phyloP scores from a whole-genome alignment of 768 basidiomycete species.

The Leccinum ochraceum region DNA sequence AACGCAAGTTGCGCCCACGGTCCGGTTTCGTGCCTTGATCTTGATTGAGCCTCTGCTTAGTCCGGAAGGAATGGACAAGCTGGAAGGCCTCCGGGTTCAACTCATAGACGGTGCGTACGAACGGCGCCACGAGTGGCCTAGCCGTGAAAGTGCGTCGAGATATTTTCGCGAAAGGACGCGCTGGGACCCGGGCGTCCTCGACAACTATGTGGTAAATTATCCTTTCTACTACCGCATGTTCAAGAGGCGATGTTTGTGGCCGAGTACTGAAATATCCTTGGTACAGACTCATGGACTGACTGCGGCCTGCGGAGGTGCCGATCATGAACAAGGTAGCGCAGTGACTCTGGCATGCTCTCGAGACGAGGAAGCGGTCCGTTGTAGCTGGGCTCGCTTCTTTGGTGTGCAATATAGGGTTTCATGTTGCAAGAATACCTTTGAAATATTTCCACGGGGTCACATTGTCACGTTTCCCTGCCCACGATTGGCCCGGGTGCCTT shows the following conservation, averaged over 20 bases:
- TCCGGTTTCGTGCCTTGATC: constrained; percentile 53
- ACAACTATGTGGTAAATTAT: constrained; percentile 52
- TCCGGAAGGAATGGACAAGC: constrained; percentile 44
- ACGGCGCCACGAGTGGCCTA: constrained; percentile 54
- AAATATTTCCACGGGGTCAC: constrained; percentile 55
- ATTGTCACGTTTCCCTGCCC: constrained; percentile 71
- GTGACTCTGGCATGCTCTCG: constrained; percentile 59
- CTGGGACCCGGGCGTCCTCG: constrained; percentile 58
- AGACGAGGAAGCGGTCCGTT: constrained; percentile 61
- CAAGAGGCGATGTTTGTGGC: background rate
- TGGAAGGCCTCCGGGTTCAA: constrained; percentile 40
- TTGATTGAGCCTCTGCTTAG: constrained; percentile 68
- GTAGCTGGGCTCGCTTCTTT: constrained; percentile 66
- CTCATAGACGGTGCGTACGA: constrained; percentile 51
- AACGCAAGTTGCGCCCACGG: constrained; percentile 40
- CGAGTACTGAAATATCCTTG: background rate
- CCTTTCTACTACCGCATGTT: background rate
- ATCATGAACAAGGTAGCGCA: constrained; percentile 29
- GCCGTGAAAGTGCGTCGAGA: constrained; percentile 41
- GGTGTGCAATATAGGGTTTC: constrained; percentile 43
- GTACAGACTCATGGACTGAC: constrained; percentile 49
- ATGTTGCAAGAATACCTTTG: constrained; percentile 13
- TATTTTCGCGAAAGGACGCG: constrained; percentile 38
- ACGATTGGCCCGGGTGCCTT: constrained; percentile 74
- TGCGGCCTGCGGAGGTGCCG: constrained; percentile 33